Evolutionary conservation across 768 basidiomycete species (phyloP).

Genomic region (Pisolithus tinctorius): DNA sequence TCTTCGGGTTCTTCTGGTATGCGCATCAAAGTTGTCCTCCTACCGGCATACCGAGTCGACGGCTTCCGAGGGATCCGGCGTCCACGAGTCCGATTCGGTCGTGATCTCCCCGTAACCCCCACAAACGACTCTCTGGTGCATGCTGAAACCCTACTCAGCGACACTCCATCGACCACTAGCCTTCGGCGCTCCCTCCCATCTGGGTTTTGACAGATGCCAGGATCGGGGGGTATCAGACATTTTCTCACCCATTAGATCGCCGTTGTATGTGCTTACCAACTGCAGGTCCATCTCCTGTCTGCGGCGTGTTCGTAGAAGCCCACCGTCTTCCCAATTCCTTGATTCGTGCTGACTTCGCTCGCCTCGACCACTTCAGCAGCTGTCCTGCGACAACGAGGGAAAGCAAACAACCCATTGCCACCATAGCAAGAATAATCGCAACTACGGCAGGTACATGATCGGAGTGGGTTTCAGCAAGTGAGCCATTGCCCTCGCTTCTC

Average conservation of each 20-base stretch:
- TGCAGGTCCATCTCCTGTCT: too few relatives aligned
- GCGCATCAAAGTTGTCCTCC: conserved; percentile 16
- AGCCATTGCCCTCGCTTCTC: background rate
- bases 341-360: background rate
- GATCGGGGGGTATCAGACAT: too few relatives aligned
- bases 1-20: conserved; percentile 27
- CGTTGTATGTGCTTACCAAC: too few relatives aligned
- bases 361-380: conserved; percentile 14
- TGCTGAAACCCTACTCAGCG: too few relatives aligned
- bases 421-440: conserved; percentile 15
- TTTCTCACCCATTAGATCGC: too few relatives aligned
- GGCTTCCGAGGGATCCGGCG: too few relatives aligned
- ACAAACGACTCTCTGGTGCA: too few relatives aligned
- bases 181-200: too few relatives aligned
- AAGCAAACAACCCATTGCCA: conserved; percentile 23
- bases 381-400: conserved; percentile 22
- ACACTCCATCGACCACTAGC: too few relatives aligned
- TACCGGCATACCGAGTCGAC: background rate
- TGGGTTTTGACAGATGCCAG: too few relatives aligned
- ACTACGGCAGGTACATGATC: conserved; percentile 14
- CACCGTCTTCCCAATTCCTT: conserved; percentile 6
- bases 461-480: conserved; percentile 1
- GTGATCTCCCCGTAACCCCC: too few relatives aligned
- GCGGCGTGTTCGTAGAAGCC: background rate
- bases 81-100: too few relatives aligned